Evolutionary conservation across 208 protist genomes (phyloP).

Genomic region (Eutreptiella sp.): DNA sequence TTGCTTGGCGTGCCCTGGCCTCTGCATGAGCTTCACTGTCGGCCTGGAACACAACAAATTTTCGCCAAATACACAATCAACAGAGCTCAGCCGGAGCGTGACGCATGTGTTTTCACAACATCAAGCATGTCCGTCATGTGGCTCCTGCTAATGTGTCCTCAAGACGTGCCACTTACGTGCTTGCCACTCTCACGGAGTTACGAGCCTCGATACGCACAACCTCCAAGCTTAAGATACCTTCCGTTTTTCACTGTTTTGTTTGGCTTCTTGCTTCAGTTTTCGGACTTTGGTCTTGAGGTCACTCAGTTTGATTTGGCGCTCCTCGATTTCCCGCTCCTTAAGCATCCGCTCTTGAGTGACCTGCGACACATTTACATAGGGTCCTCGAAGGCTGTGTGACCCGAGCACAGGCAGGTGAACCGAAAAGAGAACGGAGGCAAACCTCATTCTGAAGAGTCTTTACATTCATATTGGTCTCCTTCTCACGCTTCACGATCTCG

Average conservation of each 20-base stretch:
- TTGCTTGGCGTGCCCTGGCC: slow-evolving; percentile 4
- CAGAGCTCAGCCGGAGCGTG: too few relatives aligned
- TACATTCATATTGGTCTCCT: slow-evolving; percentile 80
- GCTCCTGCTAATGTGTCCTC: background rate
- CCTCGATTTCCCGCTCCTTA: slow-evolving; percentile 66
- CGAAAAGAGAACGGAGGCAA: too few relatives aligned
- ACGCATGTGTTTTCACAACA: too few relatives aligned
- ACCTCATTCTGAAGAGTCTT: slow-evolving; percentile 79
- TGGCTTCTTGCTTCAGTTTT: slow-evolving; percentile 45
- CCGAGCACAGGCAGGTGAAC: too few relatives aligned
- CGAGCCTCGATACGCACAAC: too few relatives aligned
- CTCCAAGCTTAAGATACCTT: slow-evolving; percentile 9
- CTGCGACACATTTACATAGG: too few relatives aligned
- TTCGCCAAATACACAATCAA: background rate
- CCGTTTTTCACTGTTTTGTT: slow-evolving; percentile 10
- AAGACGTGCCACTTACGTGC: slow-evolving; percentile 6
- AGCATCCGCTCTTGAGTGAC: slow-evolving; percentile 59
- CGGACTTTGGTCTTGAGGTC: slow-evolving; percentile 58
- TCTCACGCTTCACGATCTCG: slow-evolving; percentile 67
- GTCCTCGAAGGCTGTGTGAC: too few relatives aligned
- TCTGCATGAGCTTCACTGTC: background rate
- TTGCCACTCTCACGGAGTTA: too few relatives aligned
- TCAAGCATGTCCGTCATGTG: too few relatives aligned
- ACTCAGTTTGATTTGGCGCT: slow-evolving; percentile 52
- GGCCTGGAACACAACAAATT: background rate